Evolutionary conservation across 2,329 filamentous ascomycete genomes (phyloP), one percentile per base, ranked within the genome.

Genomic region (Erysiphe pulchra): DNA sequence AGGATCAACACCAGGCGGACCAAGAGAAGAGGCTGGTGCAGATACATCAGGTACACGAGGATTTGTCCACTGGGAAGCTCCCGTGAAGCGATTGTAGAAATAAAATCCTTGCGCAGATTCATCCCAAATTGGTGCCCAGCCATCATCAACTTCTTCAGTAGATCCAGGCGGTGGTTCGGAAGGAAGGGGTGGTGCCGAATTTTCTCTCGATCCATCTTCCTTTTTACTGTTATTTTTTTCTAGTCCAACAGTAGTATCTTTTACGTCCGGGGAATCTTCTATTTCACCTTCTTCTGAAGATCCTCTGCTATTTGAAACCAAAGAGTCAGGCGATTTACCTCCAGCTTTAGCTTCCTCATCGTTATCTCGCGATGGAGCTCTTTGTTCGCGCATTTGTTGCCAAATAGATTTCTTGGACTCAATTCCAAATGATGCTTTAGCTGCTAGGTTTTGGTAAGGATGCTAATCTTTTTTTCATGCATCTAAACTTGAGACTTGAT

Each of bases 51-150:
- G 70, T 4, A 87, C 65, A 44, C 85, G 78, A 6, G 85, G 85
- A 55, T 93, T 93, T 33, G 87, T 80, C 79, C 84, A 90, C 56
- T 90, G 84, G 46, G 75, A 75, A 48, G 71, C 64, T 33, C 73
- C 69, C 4, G 81, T 90, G 59, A 80, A 77, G 52, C 77, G 75
- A 59, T 92, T 93, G 66, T 77, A 76, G 62, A 92, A 93, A 63
- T 84, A 92, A 64, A 76, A 92, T 4, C 74, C 69, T 51, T 77
- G 70, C 1, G 70, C 68, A 45, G 60, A 67, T 20, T 70, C 62
- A 54, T 92, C 83, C 80, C 81, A 92, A 48, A 80, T 67, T 33
- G 75, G 75, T 48, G 80, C 75, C 85, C 85, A 93, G 48, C 85
- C 85, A 54, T 78, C 74, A 49, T 77, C 71, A 58, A 78, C 72